phyloP scores from a whole-genome alignment of 805 yeast species.

The Yamadazyma kitorensis region DNA sequence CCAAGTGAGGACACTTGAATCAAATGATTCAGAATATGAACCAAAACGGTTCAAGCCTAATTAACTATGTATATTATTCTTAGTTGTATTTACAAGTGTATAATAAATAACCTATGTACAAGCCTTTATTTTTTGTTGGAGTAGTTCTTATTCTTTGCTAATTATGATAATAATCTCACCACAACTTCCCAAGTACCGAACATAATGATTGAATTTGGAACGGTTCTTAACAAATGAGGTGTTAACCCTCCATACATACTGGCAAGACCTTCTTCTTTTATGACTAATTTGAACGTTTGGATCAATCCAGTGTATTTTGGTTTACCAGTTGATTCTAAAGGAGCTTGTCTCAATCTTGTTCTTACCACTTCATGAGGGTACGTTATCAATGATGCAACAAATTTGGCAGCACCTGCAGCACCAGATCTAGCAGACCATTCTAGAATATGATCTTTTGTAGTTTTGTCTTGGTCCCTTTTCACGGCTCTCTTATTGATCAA shows the following conservation, averaged over 20 bases:
- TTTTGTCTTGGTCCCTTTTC: constrained; percentile 29
- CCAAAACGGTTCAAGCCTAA: constrained; percentile 1
- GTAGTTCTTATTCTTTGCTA: background rate
- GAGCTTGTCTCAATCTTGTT: constrained; percentile 94
- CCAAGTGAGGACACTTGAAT: too few relatives aligned
- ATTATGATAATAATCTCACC: constrained; percentile 28
- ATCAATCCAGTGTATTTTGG: constrained; percentile 87
- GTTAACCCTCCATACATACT: constrained; percentile 98
- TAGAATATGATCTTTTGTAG: constrained; percentile 58
- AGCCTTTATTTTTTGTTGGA: too few relatives aligned
- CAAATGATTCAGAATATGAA: background rate
- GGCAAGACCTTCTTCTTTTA: constrained; percentile 87
- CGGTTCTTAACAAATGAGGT: constrained; percentile 94
- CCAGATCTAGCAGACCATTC: constrained; percentile 98
- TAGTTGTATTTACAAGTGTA: constrained; percentile 6
- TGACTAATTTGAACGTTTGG: constrained; percentile 81
- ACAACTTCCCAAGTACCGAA: constrained; percentile 96
- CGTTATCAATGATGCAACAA: constrained; percentile 86
- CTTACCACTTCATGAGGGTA: constrained; percentile 98
- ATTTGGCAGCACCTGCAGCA: constrained; percentile 95
- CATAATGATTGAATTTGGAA: constrained; percentile 97
- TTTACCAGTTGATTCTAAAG: constrained; percentile 65
- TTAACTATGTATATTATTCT: background rate
- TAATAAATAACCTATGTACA: too few relatives aligned
- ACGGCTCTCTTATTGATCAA: constrained; percentile 54